phyloP scores from a whole-genome alignment of 495 filamentous ascomycete genomes.

The Hypomontagnella submonticulosa region DNA sequence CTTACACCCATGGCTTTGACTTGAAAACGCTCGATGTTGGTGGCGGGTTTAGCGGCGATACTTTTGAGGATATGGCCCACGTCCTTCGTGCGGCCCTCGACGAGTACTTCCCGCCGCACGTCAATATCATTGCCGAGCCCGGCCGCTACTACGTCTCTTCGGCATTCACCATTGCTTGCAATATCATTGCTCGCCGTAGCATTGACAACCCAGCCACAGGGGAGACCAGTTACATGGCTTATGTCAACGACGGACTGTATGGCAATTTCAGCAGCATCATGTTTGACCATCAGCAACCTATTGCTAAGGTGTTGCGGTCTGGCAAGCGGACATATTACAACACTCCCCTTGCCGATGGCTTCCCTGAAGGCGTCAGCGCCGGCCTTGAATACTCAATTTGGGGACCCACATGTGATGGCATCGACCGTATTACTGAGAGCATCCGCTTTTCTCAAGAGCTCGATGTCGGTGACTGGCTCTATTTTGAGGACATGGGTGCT shows the following conservation, averaged over 20 bases:
- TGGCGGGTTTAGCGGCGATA: conserved; percentile 88
- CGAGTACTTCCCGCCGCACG: conserved; percentile 82
- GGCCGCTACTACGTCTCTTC: conserved; percentile 92
- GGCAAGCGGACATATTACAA: conserved; percentile 64
- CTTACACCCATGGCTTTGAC: conserved; percentile 76
- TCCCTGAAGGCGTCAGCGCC: conserved; percentile 40
- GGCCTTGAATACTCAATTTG: conserved; percentile 89
- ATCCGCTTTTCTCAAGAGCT: conserved; percentile 77
- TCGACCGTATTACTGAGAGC: conserved; percentile 87
- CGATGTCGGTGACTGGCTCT: conserved; percentile 95
- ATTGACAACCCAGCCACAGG: conserved; percentile 66
- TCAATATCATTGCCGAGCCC: conserved; percentile 94
- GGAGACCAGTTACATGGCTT: conserved; percentile 86
- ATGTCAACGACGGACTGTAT: conserved; percentile 96
- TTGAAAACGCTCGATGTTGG: conserved; percentile 93
- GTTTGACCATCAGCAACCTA: conserved; percentile 95
- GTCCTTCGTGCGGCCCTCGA: conserved; percentile 85
- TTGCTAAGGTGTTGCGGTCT: conserved; percentile 80
- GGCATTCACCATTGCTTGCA: conserved; percentile 93
- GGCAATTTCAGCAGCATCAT: conserved; percentile 99
- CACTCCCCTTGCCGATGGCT: conserved; percentile 50
- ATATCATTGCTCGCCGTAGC: conserved; percentile 94
- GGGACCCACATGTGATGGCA: conserved; percentile 98
- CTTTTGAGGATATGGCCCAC: conserved; percentile 88
- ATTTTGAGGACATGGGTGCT: conserved; percentile 98